Percentiles rank a stretch among this genome's conserved stretches.
Evolutionary conservation across 2,329 filamentous ascomycete species (phyloP).

Genomic region (Nothopassalora personata): DNA sequence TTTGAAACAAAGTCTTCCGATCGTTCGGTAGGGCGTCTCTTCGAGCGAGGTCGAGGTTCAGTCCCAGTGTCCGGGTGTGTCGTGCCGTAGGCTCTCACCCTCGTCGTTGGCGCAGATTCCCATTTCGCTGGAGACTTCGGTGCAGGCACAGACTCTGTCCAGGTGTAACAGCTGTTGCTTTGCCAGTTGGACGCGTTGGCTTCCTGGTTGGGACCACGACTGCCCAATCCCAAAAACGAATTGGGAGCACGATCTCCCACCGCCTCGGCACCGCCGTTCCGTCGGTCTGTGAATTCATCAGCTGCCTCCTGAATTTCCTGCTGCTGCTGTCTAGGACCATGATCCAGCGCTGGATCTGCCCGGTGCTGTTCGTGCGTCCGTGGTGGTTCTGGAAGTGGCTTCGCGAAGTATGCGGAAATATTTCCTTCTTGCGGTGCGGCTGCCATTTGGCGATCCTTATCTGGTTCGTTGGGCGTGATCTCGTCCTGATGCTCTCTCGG

Average conservation of each 20-base stretch:
- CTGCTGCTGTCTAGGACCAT: not conserved
- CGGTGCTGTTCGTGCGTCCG: slow-evolving; percentile 2
- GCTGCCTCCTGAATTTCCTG: not conserved
- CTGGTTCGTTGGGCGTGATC: slow-evolving; percentile 16
- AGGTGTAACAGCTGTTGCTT: slow-evolving; percentile 36
- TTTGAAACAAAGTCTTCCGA: not conserved
- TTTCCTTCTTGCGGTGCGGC: slow-evolving; percentile 35
- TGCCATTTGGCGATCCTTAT: slow-evolving; percentile 32
- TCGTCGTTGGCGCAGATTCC: not conserved
- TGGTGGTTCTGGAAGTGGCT: not conserved
- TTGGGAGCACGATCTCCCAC: slow-evolving; percentile 34
- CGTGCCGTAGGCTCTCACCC: not conserved
- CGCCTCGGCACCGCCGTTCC: not conserved
- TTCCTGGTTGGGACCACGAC: slow-evolving; percentile 27
- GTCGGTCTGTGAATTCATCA: not conserved
- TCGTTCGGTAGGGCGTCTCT: not conserved
- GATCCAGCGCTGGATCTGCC: not conserved
- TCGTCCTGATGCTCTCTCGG: slow-evolving; percentile 26
- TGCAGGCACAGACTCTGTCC: slow-evolving; percentile 37
- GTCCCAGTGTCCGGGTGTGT: not conserved
- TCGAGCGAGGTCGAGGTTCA: not conserved
- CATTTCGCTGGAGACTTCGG: slow-evolving; percentile 7
- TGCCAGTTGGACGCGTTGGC: slow-evolving; percentile 11
- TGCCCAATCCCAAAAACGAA: slow-evolving; percentile 36
- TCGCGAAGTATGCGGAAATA: slow-evolving; percentile 44